Evolutionary conservation across 805 yeast species (phyloP).

Genomic region (Sungouiella thailandica): DNA sequence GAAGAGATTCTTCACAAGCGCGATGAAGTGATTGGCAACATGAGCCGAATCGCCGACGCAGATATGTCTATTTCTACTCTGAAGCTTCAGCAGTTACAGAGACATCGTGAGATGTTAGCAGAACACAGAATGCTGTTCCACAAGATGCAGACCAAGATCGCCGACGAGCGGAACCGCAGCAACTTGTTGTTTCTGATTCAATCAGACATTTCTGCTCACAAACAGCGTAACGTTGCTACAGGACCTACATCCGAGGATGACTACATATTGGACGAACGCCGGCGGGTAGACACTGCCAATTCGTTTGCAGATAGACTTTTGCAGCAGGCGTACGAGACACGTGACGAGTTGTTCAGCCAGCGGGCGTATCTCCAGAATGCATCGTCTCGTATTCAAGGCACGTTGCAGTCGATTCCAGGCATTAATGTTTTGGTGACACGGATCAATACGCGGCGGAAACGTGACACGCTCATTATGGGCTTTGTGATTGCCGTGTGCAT

Average conservation of each 20-base stretch:
- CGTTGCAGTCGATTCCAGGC: slow-evolving; percentile 76
- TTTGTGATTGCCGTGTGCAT: slow-evolving; percentile 68
- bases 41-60: slow-evolving; percentile 52
- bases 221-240: slow-evolving; percentile 30
- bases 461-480: slow-evolving; percentile 84
- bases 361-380: slow-evolving; percentile 59
- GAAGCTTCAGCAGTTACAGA: slow-evolving; percentile 71
- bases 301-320: slow-evolving; percentile 73
- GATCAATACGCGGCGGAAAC: slow-evolving; percentile 82
- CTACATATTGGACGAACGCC: slow-evolving; percentile 73
- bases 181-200: slow-evolving; percentile 74
- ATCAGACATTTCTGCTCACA: slow-evolving; percentile 70
- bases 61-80: slow-evolving; percentile 56
- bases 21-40: slow-evolving; percentile 46
- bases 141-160: slow-evolving; percentile 52
- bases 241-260: slow-evolving; percentile 46
- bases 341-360: slow-evolving; percentile 80
- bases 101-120: slow-evolving; percentile 71
- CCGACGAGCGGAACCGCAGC: slow-evolving; percentile 71
- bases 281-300: slow-evolving; percentile 68
- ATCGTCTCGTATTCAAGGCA: slow-evolving; percentile 54
- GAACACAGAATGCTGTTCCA: slow-evolving; percentile 65
- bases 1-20: slow-evolving; percentile 31
- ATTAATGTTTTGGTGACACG: slow-evolving; percentile 66
- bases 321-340: slow-evolving; percentile 81